Percentiles rank a stretch among this genome's conserved stretches.
phyloP scores from a whole-genome alignment of 176 grass and related monocot species.

The Oryza meyeriana region DNA sequence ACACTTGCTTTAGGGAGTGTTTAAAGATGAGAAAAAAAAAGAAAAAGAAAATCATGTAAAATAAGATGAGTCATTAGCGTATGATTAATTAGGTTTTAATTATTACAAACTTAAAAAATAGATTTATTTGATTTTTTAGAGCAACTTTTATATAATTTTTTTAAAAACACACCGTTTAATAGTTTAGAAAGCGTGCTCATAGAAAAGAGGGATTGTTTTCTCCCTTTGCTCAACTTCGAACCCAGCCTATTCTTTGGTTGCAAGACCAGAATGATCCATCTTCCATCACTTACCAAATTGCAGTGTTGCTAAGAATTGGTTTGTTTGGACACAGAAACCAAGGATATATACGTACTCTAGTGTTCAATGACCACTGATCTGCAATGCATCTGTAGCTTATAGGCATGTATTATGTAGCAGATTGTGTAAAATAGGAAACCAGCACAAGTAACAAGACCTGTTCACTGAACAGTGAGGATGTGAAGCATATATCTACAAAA shows the following conservation, averaged over 20 bases:
- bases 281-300: background rate
- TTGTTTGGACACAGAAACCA: background rate
- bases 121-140: too few species aligned
- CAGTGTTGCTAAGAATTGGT: background rate
- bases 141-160: too few species aligned
- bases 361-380: background rate
- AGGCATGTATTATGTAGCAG: background rate
- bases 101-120: too few species aligned
- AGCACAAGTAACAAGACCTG: conserved; percentile 5
- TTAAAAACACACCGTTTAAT: too few species aligned
- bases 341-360: background rate
- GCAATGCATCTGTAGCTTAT: background rate
- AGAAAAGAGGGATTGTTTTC: too few species aligned
- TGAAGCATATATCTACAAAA: conserved; percentile 6
- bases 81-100: too few species aligned
- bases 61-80: too few species aligned
- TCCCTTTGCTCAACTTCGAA: too few species aligned
- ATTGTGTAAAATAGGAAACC: background rate
- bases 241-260: background rate
- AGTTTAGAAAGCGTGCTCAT: too few species aligned
- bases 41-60: too few species aligned
- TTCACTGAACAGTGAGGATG: background rate
- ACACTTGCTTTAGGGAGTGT: conserved; percentile 20
- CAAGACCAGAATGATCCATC: background rate
- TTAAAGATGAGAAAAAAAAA: too few species aligned